Evolutionary conservation across 2,329 filamentous ascomycete genomes (phyloP), one percentile per base, ranked within the genome.

Genomic region (Teratosphaeria pseudoeucalypti): DNA sequence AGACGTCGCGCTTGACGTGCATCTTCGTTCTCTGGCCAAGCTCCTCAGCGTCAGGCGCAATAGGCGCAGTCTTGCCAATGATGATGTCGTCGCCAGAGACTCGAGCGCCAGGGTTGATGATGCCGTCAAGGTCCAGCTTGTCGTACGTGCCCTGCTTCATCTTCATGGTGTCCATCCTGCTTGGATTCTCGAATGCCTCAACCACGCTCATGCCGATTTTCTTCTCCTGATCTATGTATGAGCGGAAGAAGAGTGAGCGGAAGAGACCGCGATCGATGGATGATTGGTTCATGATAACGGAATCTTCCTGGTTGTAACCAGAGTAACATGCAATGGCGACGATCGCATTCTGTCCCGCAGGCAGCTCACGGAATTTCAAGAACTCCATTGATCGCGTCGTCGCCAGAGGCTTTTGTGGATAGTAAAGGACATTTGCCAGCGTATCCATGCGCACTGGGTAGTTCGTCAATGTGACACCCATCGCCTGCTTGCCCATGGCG

Each of bases 291-390:
- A 99, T 97, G 70, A 99, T 96, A 66, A 99, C 92, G 66, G 94
- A 99, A 85, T 99, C 94, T 90, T 99, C 94, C 74, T 99, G 95
- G 76, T 99, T 99, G 80, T 99, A 99, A 61, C 94, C 94, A 58
- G 92, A 96, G 77, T 99, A 99, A 74, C 89, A 95, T 61, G 91
- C 86, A 76, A 99, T 99, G 49, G 94, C 95, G 12, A 99, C 94
- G 68, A 99, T 99, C 23, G 94, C 94, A 70, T 99, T 99, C 74
- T 99, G 94, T 2, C 94, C 94, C 16, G 94, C 94, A 19, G 94
- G 94, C 61, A 99, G 80, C 75, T 99, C 94, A 76, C 94, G 85
- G 86, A 99, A 99, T 71, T 96, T 96, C 68, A 99, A 80, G 75
- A 95, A 97, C 74, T 99, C 94, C 95, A 99, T 99, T 3, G 92